Conservation (phyloP, 73 alveolate genomes). For the Paramecium primaurelia region DNA sequence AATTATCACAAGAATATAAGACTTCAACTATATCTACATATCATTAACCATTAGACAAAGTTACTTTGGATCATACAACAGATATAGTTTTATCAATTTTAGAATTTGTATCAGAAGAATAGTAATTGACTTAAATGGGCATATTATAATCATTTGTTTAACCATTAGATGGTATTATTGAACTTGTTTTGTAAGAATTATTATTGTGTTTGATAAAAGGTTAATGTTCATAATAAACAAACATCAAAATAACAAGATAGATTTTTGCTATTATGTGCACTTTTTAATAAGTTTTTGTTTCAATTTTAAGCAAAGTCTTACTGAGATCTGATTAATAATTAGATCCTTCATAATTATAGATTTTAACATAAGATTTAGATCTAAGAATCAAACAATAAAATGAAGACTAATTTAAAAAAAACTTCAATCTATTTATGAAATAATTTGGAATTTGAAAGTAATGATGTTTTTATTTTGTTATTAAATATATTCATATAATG, state of each 20-base stretch:
- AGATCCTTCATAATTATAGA: neutral
- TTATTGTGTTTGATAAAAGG: neutral
- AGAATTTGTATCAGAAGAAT: slow-evolving; percentile 26
- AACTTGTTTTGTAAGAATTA: neutral
- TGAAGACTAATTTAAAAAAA: slow-evolving; percentile 4
- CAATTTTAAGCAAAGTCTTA: neutral
- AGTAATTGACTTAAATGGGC: neutral
- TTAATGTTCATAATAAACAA: neutral
- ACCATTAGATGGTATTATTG: neutral
- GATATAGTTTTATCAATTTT: neutral
- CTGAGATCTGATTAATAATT: neutral
- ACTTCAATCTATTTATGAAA: neutral
- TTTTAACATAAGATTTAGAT: neutral
- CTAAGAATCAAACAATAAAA: neutral
- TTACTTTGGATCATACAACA: neutral
- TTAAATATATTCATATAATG: neutral
- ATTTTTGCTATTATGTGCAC: slow-evolving; percentile 2
- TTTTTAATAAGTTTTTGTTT: neutral
- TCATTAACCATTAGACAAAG: neutral
- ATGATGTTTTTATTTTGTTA: neutral
- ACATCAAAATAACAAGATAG: neutral
- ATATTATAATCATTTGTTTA: neutral
- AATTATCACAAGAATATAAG: neutral
- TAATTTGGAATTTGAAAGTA: neutral
- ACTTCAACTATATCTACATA: neutral